Conservation (phyloP, 352 stramenopile species). For the Globisporangium solare region DNA sequence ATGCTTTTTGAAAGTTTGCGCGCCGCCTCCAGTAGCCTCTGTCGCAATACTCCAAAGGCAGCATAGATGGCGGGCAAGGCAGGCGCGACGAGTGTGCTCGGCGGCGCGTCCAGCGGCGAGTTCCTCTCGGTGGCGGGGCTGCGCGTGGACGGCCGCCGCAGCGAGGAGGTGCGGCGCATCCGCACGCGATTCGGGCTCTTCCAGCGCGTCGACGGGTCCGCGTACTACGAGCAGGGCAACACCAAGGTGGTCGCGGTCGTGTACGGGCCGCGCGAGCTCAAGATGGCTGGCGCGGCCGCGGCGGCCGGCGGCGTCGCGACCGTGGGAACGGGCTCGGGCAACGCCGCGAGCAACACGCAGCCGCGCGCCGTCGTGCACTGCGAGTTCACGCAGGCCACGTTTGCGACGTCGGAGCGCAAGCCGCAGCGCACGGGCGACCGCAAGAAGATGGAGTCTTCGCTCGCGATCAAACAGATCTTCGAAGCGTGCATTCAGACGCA, state of each 20-base stretch:
- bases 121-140: conserved; percentile 83
- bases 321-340: conserved; percentile 55
- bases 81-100: conserved; percentile 51
- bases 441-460: conserved; percentile 84
- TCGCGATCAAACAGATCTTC: conserved; percentile 91
- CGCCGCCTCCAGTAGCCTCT: not conserved
- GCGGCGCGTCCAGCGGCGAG: conserved; percentile 53
- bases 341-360: conserved; percentile 64
- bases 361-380: conserved; percentile 71
- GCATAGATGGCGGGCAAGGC: conserved; percentile 50
- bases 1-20: not conserved
- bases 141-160: conserved; percentile 78
- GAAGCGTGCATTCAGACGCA: conserved; percentile 89
- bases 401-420: conserved; percentile 84
- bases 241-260: conserved; percentile 88
- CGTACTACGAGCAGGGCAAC: conserved; percentile 87
- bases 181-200: conserved; percentile 83
- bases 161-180: conserved; percentile 80
- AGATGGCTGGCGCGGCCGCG: conserved; percentile 25
- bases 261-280: conserved; percentile 83
- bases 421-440: conserved; percentile 73
- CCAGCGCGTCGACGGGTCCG: conserved; percentile 81
- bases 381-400: conserved; percentile 86
- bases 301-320: conserved; percentile 30
- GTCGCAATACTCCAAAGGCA: not conserved